Evolutionary conservation across 2,329 filamentous ascomycete species (phyloP), one percentile per base, ranked within the genome.

Genomic region (Herpotrichia juniperi): DNA sequence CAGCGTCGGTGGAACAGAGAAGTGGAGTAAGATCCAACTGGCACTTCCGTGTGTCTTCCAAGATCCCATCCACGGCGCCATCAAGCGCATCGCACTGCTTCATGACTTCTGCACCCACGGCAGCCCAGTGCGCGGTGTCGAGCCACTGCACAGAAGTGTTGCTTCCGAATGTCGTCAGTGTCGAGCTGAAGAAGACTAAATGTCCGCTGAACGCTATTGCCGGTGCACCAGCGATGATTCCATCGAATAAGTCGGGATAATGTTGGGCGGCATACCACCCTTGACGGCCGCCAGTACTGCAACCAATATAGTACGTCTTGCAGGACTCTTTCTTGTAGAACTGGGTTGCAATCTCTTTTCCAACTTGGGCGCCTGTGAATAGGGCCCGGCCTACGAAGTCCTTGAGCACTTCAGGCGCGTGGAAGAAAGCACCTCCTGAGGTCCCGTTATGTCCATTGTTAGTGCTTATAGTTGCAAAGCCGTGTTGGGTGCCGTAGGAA

Each of bases 361-460:
- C 74, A 1, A 75, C 53, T 4, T 68, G 59, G 10, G 70, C 67
- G 22, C 69, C 71, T 1, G 72, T 75, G 45, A 76, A 73, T 2
- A 78, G 21, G 6, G 74, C 70, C 10, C 75, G 70, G 50, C 74
- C 79, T 11, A 74, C 74, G 54, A 78, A 81, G 56, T 81, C 79
- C 24, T 71, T 65, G 1, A 79, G 53, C 2, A 79, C 72, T 22
- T 78, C 77, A 0, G 72, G 68, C 17, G 77, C 74, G n/a, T 74
- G 65, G 43, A 76, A 74, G 50, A 81, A 79, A 2, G 75, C 66
- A 17, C 63, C 55, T 12, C 76, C 78, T 2, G 71, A 73, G 6
- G 70, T 71, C 8, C 73, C 72, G 42, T 74, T 72, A 53, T 75
- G 72, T 6, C 73, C 73, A n/a, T 56, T 70, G 49, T 76, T 72